Base-by-base conservation (phyloP, 495 filamentous ascomycete species). In the Aspergillus sclerotiicarbonarius region DNA sequence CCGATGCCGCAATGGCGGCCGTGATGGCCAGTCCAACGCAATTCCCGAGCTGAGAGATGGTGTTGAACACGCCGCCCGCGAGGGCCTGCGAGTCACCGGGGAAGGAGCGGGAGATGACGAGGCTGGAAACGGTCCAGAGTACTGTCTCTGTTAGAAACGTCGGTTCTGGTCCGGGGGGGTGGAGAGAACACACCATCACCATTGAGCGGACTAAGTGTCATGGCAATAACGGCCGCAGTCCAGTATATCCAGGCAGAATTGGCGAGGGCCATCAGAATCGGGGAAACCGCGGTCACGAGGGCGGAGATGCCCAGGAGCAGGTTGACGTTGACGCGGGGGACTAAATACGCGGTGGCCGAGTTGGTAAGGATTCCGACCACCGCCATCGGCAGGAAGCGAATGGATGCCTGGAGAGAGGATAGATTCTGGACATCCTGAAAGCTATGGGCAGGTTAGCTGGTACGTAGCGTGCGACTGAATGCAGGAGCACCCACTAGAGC, bases 51-150 rank as follows among this genome's bases (percentile, higher is more conserved):
- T 85, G 82, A 5, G 75, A 64, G 10, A 82, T 62, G 0, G 80
- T 83, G 61, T 84, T 86, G 71, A 87, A 84, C 0, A 87, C 82
- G 15, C 80, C 81, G 7, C 82, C 82, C 10, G 83, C 82, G 8
- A 87, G 68, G 0, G 69, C 77, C 33, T 68, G 59, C 5, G 50
- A 57, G 9, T 65, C 53, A 0, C 12, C 18, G 18, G 63, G 55
- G n/a, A 71, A 69, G 8, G 71, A 71, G 15, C 62, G 58, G 1
- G 80, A 74, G 48, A 86, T 83, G 50, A 85, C 51, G 13, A 86
- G 62, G 58, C 81, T 80, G 4, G 79, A 74, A 1, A 85, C 72
- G 0, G 74, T 78, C 65, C 81, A 86, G 0, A 85, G 67, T 0
- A 53, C 48, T 51, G 4, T 37, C 15, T 37, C 15, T 12, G 10